Conservation (phyloP, 805 yeast genomes). For the Candida parachauliodes region DNA sequence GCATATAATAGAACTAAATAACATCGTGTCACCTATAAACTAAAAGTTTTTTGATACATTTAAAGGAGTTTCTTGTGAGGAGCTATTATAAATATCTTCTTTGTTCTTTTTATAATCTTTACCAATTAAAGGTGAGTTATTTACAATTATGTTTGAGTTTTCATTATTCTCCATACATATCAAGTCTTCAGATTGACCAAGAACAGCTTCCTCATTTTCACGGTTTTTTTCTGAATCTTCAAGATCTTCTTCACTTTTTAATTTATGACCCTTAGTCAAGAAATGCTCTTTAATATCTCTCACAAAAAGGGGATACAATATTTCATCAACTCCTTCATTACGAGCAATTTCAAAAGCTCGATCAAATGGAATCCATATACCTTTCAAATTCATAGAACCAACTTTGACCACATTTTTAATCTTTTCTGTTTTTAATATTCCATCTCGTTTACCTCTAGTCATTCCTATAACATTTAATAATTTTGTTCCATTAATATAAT, state of each 20-base stretch:
- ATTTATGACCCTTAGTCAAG: constrained; percentile 20
- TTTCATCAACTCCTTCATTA: constrained; percentile 33
- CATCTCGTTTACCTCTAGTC: constrained; percentile 40
- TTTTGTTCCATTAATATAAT: constrained; percentile 37
- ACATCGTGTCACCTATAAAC: background rate
- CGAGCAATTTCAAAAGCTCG: constrained; percentile 38
- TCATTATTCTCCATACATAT: background rate
- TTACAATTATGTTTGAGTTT: background rate
- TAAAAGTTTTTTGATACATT: constrained; percentile 5
- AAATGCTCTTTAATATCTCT: constrained; percentile 26
- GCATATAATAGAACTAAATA: constrained; percentile 6
- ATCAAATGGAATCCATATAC: constrained; percentile 41
- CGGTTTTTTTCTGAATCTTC: constrained; percentile 1
- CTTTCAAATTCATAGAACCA: constrained; percentile 39
- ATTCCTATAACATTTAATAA: constrained; percentile 36
- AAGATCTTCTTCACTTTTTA: constrained; percentile 15
- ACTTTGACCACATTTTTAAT: constrained; percentile 27
- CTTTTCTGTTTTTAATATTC: constrained; percentile 34
- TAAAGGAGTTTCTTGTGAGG: constrained; percentile 5
- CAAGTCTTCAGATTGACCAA: background rate
- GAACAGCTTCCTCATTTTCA: background rate
- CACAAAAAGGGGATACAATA: constrained; percentile 32
- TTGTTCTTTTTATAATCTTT: constrained; percentile 2
- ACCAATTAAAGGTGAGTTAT: constrained; percentile 4
- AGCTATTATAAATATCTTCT: constrained; percentile 1